phyloP scores from a whole-genome alignment of 176 grass and related monocot genomes.

The Pharus latifolius region DNA sequence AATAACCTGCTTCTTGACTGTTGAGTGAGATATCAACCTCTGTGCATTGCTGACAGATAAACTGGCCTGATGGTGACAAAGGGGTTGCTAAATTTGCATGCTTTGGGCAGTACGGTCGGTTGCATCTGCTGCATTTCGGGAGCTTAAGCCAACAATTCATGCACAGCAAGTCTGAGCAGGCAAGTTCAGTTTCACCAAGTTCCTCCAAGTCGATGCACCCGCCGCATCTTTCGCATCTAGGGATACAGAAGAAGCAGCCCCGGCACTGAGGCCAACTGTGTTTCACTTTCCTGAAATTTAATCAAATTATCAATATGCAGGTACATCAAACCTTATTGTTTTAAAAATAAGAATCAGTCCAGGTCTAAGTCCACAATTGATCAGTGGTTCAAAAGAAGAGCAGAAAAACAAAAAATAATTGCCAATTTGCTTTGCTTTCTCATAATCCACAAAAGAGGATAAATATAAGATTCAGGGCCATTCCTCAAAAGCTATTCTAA shows the following conservation, averaged over 20 bases:
- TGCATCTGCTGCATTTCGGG: conserved; percentile 73
- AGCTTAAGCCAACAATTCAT: conserved; percentile 66
- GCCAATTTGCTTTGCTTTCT: conserved; percentile 24
- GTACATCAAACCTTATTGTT: neutral
- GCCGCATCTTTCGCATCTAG: conserved; percentile 84
- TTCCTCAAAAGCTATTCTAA: conserved; percentile 7
- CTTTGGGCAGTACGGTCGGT: conserved; percentile 61
- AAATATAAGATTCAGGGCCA: conserved; percentile 2
- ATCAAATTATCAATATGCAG: conserved; percentile 24
- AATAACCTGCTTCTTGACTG: conserved; percentile 29
- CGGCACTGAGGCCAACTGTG: conserved; percentile 26
- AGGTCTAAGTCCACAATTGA: conserved; percentile 21
- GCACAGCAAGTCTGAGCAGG: conserved; percentile 71
- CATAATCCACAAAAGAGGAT: neutral
- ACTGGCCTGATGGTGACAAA: conserved; percentile 23
- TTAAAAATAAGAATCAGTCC: neutral
- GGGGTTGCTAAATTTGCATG: conserved; percentile 28
- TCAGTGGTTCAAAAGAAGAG: conserved; percentile 15
- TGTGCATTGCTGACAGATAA: conserved; percentile 52
- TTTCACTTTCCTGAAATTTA: conserved; percentile 48
- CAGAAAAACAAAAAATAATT: conserved; percentile 17
- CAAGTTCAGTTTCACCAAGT: conserved; percentile 25
- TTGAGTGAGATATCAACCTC: conserved; percentile 3
- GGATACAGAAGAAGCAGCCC: conserved; percentile 73
- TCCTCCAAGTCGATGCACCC: conserved; percentile 60